A percentile compares a stretch with the other conserved stretches of the same genome.
Evolutionary conservation across 176 grass and related monocot species (phyloP).

Genomic region (Miscanthus lutarioriparius): DNA sequence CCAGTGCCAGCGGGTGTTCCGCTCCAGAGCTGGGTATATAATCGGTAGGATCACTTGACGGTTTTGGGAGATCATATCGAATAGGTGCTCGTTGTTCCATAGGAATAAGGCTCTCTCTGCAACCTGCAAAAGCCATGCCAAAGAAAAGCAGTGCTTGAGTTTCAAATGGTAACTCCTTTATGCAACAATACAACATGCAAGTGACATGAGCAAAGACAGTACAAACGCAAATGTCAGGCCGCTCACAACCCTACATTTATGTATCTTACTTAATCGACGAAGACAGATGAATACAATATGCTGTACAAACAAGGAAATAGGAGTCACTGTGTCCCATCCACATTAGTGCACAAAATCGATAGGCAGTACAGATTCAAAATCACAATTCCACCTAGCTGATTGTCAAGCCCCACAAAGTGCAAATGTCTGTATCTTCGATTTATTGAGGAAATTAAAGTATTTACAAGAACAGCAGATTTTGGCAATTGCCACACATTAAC

Average conservation of each 20-base stretch:
- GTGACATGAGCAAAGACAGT: not conserved
- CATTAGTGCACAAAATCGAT: constrained; percentile 13
- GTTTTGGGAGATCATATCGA: constrained; percentile 85
- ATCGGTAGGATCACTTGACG: constrained; percentile 81
- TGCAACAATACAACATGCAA: not conserved
- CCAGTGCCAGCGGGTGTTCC: constrained; percentile 86
- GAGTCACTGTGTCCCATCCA: not conserved
- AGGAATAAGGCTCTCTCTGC: constrained; percentile 92
- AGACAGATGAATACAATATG: not conserved
- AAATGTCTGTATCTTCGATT: not conserved
- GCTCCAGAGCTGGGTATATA: constrained; percentile 83
- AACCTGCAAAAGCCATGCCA: constrained; percentile 59
- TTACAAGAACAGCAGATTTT: constrained; percentile 2
- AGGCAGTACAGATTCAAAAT: constrained; percentile 6
- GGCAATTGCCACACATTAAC: not conserved
- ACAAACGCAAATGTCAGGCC: not conserved
- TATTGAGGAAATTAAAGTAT: not conserved
- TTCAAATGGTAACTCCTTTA: not conserved
- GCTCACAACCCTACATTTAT: constrained; percentile 25
- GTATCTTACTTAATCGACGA: not conserved
- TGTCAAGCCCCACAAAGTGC: constrained; percentile 14
- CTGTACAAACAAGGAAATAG: constrained; percentile 21
- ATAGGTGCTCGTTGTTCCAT: constrained; percentile 95
- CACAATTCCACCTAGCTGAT: constrained; percentile 18
- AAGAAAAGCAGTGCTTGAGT: not conserved